Evolutionary conservation across 2,329 filamentous ascomycete genomes (phyloP), one percentile per base, ranked within the genome.

Genomic region (Gremmenia infestans): DNA sequence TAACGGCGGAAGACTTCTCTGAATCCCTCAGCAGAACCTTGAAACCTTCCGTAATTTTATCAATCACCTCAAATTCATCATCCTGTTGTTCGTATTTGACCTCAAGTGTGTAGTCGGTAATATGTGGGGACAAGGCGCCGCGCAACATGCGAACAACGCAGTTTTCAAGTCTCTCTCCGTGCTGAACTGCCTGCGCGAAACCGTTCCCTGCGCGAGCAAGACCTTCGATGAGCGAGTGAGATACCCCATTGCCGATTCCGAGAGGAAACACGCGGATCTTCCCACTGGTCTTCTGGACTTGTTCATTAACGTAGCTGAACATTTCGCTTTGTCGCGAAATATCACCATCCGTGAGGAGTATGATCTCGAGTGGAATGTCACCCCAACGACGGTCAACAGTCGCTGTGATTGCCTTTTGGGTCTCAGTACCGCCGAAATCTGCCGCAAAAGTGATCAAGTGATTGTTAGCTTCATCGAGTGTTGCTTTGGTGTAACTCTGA

Each of bases 71-170:
- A 57, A 83, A 87, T 17, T 82, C 83, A 14, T 83, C 79, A 8
- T 72, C 68, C 8, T 61, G 58, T 7, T 71, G 67, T 2, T 72
- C 66, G 61, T 87, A 89, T 53, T 82, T 80, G 58, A 89, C 72
- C 63, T 87, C 82, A 1, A 90, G 72, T 0, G 74, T 77, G 64
- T 85, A 88, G 65, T 89, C 79, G 15, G 72, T 78, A 46, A 88
- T 74, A 59, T 89, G 86, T 0, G 86, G 85, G 2, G 80, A 82
- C 19, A 91, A 70, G 0, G 86, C 82, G 0, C 81, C 87, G 66
- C 88, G 89, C 55, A 91, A 74, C 87, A 91, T 91, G 2, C 87
- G 79, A 2, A 91, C 77, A 1, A 90, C 78, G 67, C 87, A 88
- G 60, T 73, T 80, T 63, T 87, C 82, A 71, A 89, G 81, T 65